phyloP scores from a whole-genome alignment of 331 rosid species.

The Quercus lobata region DNA sequence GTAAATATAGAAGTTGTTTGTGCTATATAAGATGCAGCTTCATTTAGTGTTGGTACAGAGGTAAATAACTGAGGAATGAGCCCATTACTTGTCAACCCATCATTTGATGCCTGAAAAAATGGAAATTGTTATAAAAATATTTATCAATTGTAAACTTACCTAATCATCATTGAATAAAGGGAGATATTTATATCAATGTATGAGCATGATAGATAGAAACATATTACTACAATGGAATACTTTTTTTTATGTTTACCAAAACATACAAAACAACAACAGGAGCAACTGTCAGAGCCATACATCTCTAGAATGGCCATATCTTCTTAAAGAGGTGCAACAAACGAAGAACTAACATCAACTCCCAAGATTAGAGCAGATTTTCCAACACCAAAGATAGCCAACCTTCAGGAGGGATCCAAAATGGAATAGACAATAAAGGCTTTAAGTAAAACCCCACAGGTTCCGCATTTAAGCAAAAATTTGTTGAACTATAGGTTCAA shows the following conservation, averaged over 20 bases:
- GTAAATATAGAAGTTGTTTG: constrained; percentile 80
- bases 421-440: background rate
- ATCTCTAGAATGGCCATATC: background rate
- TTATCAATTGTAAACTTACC: background rate
- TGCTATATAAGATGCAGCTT: constrained; percentile 83
- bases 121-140: background rate
- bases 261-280: background rate
- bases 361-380: background rate
- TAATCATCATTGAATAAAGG: background rate
- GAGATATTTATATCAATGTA: background rate
- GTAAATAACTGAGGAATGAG: constrained; percentile 76
- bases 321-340: background rate
- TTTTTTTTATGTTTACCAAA: background rate
- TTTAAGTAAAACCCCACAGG: background rate
- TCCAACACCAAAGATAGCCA: no score
- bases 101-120: constrained; percentile 38
- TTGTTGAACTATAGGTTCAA: background rate
- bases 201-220: background rate
- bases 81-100: constrained; percentile 45
- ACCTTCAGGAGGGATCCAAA: background rate
- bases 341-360: background rate
- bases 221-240: background rate
- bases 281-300: background rate
- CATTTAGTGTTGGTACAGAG: constrained; percentile 75
- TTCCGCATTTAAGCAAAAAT: background rate